Base-by-base conservation (phyloP, 129 eudicot genomes). In the Tagetes patula region DNA sequence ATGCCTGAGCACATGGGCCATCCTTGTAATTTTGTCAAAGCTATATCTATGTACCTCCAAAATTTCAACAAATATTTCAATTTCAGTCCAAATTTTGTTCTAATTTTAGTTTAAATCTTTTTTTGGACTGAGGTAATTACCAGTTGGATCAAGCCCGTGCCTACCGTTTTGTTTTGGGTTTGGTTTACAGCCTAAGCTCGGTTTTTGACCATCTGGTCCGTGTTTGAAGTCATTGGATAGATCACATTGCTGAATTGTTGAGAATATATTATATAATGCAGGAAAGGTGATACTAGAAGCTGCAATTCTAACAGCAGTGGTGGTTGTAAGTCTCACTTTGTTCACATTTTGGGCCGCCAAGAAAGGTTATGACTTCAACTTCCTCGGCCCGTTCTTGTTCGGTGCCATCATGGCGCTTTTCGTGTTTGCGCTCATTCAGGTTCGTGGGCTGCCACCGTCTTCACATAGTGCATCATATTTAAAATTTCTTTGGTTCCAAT, bases 331-430 rank as follows among this genome's bases (percentile, higher is more conserved):
- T 54, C 89, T 91, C 64, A 86, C 97, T 2, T 41, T 85, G 31
- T 88, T 86, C 87, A 91, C 97, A 41, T 91, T 91, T 69, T 91
- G 93, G 93, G 97, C 91, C 0, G 96, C 96, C 34, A 88, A 56
- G 70, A 81, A 87, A 83, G 97, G 97, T 31, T 81, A 87, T 8
- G 96, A 91, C 65, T 91, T 91, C 85, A 86, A 87, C 43, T 88
- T 91, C 87, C 82, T 88, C 30, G 96, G 93, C 0, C 97, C 96
- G 0, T 88, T 91, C 82, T 82, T 91, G 79, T 88, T 91, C 8
- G 96, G 96, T 10, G 85, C 93, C 41, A 6, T 91, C 27, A 34
- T 91, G 37, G 93, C 87, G 38, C 87, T 88, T 59, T 3, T 88
- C 42, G 34, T 91, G 48, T 91, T 86, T 63, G 58, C 77, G 40